These are phyloP conservation scores for Aspergillus sclerotioniger DNA, from an alignment of 495 filamentous ascomycete species.

Conservation along the genomic window DNA sequence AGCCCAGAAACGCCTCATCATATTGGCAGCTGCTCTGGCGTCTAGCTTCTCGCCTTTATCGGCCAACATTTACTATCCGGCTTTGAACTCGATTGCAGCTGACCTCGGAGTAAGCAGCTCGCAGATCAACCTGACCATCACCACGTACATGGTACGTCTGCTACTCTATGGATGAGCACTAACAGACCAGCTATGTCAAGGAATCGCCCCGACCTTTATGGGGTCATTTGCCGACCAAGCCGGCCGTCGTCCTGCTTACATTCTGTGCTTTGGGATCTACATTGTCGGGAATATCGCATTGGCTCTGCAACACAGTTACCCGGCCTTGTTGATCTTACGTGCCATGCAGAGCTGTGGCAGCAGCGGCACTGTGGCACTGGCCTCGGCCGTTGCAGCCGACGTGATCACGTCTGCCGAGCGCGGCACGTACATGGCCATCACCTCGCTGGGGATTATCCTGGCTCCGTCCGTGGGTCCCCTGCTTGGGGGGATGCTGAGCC, in stretches of 20 bases:
- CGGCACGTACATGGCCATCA: conserved; percentile 46
- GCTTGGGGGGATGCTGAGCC: conserved; percentile 60
- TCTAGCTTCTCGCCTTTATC: conserved; percentile 40
- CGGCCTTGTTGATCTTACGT: conserved; percentile 46
- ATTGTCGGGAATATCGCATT: conserved; percentile 46
- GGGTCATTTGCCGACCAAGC: conserved; percentile 48
- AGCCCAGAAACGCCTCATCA: conserved; percentile 23
- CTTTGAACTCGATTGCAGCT: conserved; percentile 32
- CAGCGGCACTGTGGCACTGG: conserved; percentile 46
- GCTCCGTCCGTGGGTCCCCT: conserved; percentile 54
- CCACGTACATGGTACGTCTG: conserved; percentile 36
- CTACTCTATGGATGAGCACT: not conserved
- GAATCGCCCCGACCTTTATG: conserved; percentile 49
- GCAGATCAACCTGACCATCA: conserved; percentile 46
- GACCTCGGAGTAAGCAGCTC: conserved; percentile 32
- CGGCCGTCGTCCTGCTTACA: conserved; percentile 49
- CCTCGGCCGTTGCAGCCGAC: conserved; percentile 46
- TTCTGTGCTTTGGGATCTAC: conserved; percentile 48
- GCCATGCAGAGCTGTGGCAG: conserved; percentile 50
- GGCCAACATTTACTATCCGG: conserved; percentile 47
- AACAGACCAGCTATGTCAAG: conserved; percentile 44
- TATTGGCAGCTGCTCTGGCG: conserved; percentile 14
- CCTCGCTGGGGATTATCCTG: conserved; percentile 34
- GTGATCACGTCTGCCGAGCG: conserved; percentile 45
- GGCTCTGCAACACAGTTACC: conserved; percentile 43